Conservation (phyloP, 1,139 yeast species). For the Lodderomyces metapsilosis region DNA sequence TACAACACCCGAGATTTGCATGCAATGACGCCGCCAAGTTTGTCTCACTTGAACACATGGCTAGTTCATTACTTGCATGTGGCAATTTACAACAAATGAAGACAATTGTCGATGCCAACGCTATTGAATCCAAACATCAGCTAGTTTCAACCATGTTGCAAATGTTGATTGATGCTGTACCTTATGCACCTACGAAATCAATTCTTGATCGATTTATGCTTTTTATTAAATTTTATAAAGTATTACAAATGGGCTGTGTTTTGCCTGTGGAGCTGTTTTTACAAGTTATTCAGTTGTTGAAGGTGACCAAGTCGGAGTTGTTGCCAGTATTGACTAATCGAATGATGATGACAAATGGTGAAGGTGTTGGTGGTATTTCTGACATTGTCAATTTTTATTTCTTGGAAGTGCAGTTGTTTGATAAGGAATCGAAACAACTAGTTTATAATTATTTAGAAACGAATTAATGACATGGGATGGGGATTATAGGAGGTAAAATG, state of each 20-base stretch:
- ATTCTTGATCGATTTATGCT: constrained; percentile 12
- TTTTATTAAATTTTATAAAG: constrained; percentile 21
- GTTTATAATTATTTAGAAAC: constrained; percentile 4
- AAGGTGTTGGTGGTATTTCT: constrained; percentile 12
- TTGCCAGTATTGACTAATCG: constrained; percentile 31
- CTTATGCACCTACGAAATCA: constrained; percentile 1
- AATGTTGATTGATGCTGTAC: constrained; percentile 1
- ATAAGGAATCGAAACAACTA: constrained; percentile 3
- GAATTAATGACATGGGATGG: neutral
- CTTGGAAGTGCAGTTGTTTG: constrained; percentile 24
- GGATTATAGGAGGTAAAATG: neutral
- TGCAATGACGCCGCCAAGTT: constrained; percentile 2
- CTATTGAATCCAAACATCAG: constrained; percentile 9
- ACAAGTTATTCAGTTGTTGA: constrained; percentile 27
- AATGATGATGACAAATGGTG: constrained; percentile 16
- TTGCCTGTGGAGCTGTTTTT: constrained; percentile 25
- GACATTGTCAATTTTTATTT: constrained; percentile 29
- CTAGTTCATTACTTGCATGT: constrained; percentile 10
- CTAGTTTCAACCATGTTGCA: constrained; percentile 7
- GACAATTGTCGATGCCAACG: constrained; percentile 13
- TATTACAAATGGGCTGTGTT: constrained; percentile 12
- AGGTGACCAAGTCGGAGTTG: constrained; percentile 22
- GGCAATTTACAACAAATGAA: constrained; percentile 18
- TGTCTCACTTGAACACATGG: constrained; percentile 12
- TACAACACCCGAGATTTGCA: constrained; percentile 9